phyloP scores from a whole-genome alignment of 225 moss, liverwort and hornwort genomes.

The Lunularia cruciata region DNA sequence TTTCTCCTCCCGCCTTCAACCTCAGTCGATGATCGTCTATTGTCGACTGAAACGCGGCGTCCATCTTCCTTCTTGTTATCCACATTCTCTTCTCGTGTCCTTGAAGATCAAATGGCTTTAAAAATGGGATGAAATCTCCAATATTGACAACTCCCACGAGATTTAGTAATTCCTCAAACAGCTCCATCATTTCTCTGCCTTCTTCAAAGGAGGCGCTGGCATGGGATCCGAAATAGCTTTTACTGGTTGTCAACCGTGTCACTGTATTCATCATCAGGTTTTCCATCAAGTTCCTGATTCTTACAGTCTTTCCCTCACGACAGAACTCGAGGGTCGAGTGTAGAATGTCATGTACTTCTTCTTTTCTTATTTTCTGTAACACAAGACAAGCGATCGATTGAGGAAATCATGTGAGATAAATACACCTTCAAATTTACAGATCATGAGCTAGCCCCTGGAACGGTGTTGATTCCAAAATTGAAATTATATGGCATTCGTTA shows the following conservation, averaged over 20 bases:
- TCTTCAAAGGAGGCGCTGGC: constrained; percentile 13
- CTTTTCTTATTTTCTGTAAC: constrained; percentile 27
- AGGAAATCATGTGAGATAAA: no score
- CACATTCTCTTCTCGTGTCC: constrained; percentile 37
- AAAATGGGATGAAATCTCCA: constrained; percentile 46
- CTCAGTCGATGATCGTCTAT: constrained; percentile 38
- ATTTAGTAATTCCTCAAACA: no score
- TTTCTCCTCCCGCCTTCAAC: no score
- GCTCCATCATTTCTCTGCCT: constrained; percentile 10
- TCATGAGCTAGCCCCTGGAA: no score
- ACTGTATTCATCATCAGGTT: constrained; percentile 27
- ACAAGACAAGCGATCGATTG: no score
- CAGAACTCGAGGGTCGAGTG: constrained; percentile 19
- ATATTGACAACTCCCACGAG: constrained; percentile 51
- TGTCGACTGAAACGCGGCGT: constrained; percentile 29
- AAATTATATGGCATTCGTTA: no score
- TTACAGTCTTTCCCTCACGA: constrained; percentile 7
- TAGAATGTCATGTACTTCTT: constrained; percentile 28
- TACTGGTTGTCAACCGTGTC: constrained; percentile 24
- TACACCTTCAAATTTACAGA: no score
- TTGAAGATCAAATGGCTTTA: constrained; percentile 49
- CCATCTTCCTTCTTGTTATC: constrained; percentile 21
- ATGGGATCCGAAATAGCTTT: constrained; percentile 12
- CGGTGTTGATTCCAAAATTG: no score
- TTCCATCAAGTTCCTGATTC: constrained; percentile 21